Base-by-base conservation (phyloP, 2,329 filamentous ascomycete species). In the Fusarium sp. region DNA sequence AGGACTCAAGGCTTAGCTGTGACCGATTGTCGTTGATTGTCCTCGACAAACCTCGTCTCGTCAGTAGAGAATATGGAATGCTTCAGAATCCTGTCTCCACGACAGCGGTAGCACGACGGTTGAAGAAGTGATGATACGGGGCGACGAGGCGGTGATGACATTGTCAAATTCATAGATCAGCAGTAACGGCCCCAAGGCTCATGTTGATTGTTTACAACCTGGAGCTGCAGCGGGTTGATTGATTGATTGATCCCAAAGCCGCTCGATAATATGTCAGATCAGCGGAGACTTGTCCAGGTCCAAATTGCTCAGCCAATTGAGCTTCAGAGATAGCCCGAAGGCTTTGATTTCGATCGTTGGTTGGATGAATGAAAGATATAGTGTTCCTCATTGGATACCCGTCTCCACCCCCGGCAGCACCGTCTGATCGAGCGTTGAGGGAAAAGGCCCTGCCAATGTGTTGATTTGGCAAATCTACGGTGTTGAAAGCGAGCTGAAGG, bases 251-350 rank as follows among this genome's bases (percentile, higher is more conserved):
- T 44, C 54, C 49, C 27, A 70, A 46, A 44, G 44, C 37, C 38
- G 44, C 32, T 52, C 42, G 46, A 60, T 42, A 69, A 50, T 53
- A 72, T 71, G 69, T 66, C 69, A 72, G 69, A 72, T 71, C 69
- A 69, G 69, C 60, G 69, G 52, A 32, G 54, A 49, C 58, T 57
- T 42, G 44, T 44, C 64, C 54, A 53, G 52, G 60, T 54, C 26
- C 44, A 15, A 45, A 66, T 30, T 14, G 15, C 15, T 48, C 35
- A 46, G 30, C 69, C 69, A 72, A 71, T 69, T 45, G 38, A 49
- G 46, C 27, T 42, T 38, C 35, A 57, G 46, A 17, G 33, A 40
- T 38, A 35, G 55, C 46, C 64, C 55, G 33, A 49, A 56, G 45
- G 69, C 59, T 69, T 52, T 52, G 45, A 58, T 30, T 48, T 42